Percentiles rank a stretch among this genome's conserved stretches.
phyloP scores from a whole-genome alignment of 805 yeast species.

The Ogataea salicorniae region DNA sequence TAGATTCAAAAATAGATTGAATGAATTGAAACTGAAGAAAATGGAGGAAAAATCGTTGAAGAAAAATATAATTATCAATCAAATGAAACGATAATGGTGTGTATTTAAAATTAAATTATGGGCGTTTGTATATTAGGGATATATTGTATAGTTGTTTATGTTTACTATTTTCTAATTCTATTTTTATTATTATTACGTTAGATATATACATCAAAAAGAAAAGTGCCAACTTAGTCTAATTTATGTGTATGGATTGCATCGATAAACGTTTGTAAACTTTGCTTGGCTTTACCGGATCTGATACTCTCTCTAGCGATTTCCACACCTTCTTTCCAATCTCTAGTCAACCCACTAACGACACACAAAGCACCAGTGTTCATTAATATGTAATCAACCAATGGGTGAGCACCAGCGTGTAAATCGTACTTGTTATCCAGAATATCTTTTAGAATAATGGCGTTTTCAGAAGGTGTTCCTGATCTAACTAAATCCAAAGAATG shows the following conservation, averaged over 20 bases:
- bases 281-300: slow-evolving; percentile 57
- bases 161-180: no score
- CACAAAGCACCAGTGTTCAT: slow-evolving; percentile 87
- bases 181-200: no score
- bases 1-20: slow-evolving; percentile 31
- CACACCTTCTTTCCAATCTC: slow-evolving; percentile 75
- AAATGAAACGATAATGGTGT: slow-evolving; percentile 1
- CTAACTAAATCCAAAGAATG: slow-evolving; percentile 64
- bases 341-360: slow-evolving; percentile 64
- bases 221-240: no score
- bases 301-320: slow-evolving; percentile 66
- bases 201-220: no score
- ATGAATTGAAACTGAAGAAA: slow-evolving; percentile 15
- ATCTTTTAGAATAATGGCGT: slow-evolving; percentile 54
- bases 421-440: slow-evolving; percentile 41
- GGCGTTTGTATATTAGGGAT: slow-evolving; percentile 4
- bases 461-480: slow-evolving; percentile 84
- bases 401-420: slow-evolving; percentile 41
- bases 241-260: slow-evolving; percentile 25
- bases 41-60: slow-evolving; percentile 15
- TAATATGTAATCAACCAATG: slow-evolving; percentile 84
- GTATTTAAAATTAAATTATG: slow-evolving; percentile 1
- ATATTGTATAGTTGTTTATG: slow-evolving; percentile 1
- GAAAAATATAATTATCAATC: slow-evolving; percentile 8
- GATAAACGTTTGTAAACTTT: slow-evolving; percentile 54